Base-by-base conservation (phyloP, 2,329 filamentous ascomycete species). In the Fusarium pseudonygamai region DNA sequence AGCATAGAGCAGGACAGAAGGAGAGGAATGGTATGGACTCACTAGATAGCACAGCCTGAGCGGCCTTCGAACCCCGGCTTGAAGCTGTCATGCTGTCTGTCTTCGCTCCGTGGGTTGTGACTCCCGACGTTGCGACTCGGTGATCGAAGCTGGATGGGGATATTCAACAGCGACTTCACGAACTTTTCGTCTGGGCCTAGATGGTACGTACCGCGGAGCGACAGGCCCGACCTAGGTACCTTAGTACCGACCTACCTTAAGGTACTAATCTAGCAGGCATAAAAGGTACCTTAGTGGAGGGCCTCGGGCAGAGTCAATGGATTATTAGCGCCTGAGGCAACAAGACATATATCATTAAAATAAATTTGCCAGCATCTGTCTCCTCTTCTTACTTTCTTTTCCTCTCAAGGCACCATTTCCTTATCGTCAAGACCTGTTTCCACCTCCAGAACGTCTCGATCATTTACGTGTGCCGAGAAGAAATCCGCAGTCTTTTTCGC, bases 391-490 rank as follows among this genome's bases (percentile, higher is more conserved):
- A n/a, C 76, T 73, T 77, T 74, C 68, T 79, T 78, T 77, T 82
- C 82, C 83, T 74, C 76, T 82, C 85, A 88, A 87, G 92, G 92
- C 93, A 93, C 90, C 85, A 88, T 90, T 91, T 92, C 94, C 95
- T 97, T 98, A 98, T 97, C 95, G 90, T 95, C 94, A 95, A 91
- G 89, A 91, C 87, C 89, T 87, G 87, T 87, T 84, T 87, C 85
- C 81, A 84, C 83, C 84, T 86, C 90, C 88, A 93, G 88, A 89
- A 91, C 89, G 91, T 92, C 89, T 89, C 94, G 94, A 95, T 91
- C 95, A 97, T 97, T 96, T 84, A 90, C 84, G 84, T 86, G 91
- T 96, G 95, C 93, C 93, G 82, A 97, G 93, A 97, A 42, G 82
- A 82, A 86, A 93, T 61, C 80, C 82, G 91, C 93, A 93, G 93